These are phyloP conservation scores for Podospora conica DNA, from an alignment of 495 filamentous ascomycete species.

Conservation along the genomic window DNA sequence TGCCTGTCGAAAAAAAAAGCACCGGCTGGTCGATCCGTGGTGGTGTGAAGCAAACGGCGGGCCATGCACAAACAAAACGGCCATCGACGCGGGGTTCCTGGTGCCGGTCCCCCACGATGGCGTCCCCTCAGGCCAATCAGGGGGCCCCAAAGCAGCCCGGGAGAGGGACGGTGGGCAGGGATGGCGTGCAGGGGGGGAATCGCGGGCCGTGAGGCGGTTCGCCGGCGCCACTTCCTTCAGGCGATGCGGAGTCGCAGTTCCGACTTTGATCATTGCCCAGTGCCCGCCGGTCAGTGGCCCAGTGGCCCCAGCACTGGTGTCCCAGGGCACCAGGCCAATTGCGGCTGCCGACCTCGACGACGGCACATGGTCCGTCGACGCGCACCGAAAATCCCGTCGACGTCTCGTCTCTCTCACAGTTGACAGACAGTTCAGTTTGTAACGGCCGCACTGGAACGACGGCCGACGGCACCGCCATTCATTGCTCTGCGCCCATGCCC, in stretches of 20 bases:
- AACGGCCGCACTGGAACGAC: neutral
- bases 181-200: constrained; percentile 17
- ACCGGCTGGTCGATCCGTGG: neutral
- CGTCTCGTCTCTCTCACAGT: neutral
- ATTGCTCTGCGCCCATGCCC: neutral
- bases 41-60: neutral
- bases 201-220: constrained; percentile 32
- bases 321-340: too few relatives aligned
- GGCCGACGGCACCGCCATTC: constrained; percentile 6
- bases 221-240: constrained; percentile 28
- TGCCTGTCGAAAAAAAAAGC: neutral
- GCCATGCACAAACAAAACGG: neutral
- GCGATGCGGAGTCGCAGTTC: constrained; percentile 34
- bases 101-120: neutral
- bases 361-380: neutral
- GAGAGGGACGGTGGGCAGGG: neutral
- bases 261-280: constrained; percentile 9
- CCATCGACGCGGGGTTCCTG: neutral
- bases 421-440: neutral
- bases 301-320: too few relatives aligned
- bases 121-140: constrained; percentile 1
- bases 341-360: neutral
- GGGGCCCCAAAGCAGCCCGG: neutral
- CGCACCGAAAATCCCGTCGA: constrained; percentile 13
- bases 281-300: too few relatives aligned